These are phyloP conservation scores for Sindora glabra DNA, from an alignment of 306 rosid genomes.

Conservation along the genomic window DNA sequence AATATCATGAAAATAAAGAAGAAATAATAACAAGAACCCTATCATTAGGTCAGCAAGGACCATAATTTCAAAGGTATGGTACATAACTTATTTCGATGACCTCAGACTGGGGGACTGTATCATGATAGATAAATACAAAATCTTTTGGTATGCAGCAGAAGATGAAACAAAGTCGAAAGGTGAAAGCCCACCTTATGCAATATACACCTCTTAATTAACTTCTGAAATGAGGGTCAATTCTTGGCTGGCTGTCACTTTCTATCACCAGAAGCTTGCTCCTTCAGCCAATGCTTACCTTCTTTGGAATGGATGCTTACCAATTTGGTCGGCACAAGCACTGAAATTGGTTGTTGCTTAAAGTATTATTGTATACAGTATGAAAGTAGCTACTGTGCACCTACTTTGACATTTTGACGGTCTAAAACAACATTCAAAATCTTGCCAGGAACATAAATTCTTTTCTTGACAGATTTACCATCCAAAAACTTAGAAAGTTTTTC, in stretches of 20 bases:
- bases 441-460: constrained; percentile 79
- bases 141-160: too few relatives aligned
- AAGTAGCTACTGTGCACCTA: constrained; percentile 24
- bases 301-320: neutral
- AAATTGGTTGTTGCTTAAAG: constrained; percentile 11
- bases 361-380: neutral
- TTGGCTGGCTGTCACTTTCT: neutral
- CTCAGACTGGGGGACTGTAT: too few relatives aligned
- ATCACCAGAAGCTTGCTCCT: neutral
- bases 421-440: constrained; percentile 82
- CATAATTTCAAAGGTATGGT: too few relatives aligned
- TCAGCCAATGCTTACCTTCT: neutral
- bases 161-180: too few relatives aligned
- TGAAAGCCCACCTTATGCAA: too few relatives aligned
- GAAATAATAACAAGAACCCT: too few relatives aligned
- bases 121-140: too few relatives aligned
- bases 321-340: too few relatives aligned
- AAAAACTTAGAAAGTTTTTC: constrained; percentile 73
- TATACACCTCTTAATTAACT: too few relatives aligned
- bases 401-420: constrained; percentile 59
- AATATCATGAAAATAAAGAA: too few relatives aligned
- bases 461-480: constrained; percentile 51
- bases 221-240: neutral
- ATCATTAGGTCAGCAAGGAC: too few relatives aligned
- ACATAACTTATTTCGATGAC: too few relatives aligned